phyloP scores from a whole-genome alignment of 176 grass and related monocot species.

The bread wheat (Triticum aestivum) region DNA sequence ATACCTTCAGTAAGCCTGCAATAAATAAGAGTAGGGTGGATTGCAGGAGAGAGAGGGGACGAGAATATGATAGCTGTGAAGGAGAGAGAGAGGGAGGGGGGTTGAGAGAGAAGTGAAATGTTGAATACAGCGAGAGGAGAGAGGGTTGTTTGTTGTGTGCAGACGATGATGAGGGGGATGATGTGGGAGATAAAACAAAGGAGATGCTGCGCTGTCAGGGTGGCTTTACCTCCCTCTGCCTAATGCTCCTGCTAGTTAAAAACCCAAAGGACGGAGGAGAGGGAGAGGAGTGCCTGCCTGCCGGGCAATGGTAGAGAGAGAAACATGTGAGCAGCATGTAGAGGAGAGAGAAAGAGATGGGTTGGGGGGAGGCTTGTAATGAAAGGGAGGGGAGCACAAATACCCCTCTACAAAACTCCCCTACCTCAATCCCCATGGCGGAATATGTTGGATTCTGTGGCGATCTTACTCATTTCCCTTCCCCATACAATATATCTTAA shows the following conservation, averaged over 20 bases:
- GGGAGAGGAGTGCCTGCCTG: constrained; percentile 15
- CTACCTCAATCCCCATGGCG: constrained; percentile 51
- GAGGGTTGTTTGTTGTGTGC: background rate
- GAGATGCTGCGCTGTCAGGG: constrained; percentile 96
- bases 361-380: constrained; percentile 32
- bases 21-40: constrained; percentile 54
- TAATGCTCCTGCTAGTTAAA: constrained; percentile 58
- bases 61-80: constrained; percentile 51
- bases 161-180: constrained; percentile 68
- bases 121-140: constrained; percentile 24
- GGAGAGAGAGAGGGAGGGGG: background rate
- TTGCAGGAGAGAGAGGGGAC: constrained; percentile 27
- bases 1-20: constrained; percentile 54
- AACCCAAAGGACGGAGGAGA: constrained; percentile 57
- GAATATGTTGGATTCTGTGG: constrained; percentile 57
- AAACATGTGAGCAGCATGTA: constrained; percentile 33
- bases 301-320: constrained; percentile 31
- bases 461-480: constrained; percentile 26
- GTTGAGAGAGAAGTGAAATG: constrained; percentile 33
- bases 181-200: constrained; percentile 95
- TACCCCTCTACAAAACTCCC: constrained; percentile 57
- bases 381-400: constrained; percentile 49
- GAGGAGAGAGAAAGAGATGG: constrained; percentile 9
- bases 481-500: background rate
- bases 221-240: constrained; percentile 51